Evolutionary conservation across 2,329 filamentous ascomycete species (phyloP).

Genomic region (Fusarium nelsonii): DNA sequence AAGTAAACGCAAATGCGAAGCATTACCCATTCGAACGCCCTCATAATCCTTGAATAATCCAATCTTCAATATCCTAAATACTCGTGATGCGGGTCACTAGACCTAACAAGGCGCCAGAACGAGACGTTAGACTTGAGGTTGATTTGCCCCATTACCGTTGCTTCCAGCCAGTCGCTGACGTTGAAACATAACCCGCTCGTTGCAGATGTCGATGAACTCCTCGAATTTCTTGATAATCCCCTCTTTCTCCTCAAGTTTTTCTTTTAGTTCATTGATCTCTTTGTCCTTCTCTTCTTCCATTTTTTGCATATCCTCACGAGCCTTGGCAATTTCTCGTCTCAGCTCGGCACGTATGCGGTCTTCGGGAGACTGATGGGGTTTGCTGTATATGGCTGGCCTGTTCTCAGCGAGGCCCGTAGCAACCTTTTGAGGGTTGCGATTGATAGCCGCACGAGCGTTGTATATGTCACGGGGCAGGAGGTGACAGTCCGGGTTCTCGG

Average conservation of each 20-base stretch:
- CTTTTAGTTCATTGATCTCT: constrained; percentile 69
- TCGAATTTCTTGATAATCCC: constrained; percentile 73
- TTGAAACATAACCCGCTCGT: constrained; percentile 74
- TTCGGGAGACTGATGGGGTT: constrained; percentile 72
- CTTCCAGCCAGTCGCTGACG: constrained; percentile 63
- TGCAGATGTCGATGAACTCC: constrained; percentile 78
- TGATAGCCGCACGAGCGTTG: constrained; percentile 75
- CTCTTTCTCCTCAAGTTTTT: constrained; percentile 72
- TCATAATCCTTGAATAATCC: constrained; percentile 26
- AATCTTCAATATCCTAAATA: constrained; percentile 13
- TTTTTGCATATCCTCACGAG: constrained; percentile 67
- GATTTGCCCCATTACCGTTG: constrained; percentile 46
- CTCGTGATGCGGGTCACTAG: constrained; percentile 32
- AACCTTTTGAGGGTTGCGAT: constrained; percentile 73
- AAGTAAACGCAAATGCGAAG: constrained; percentile 16
- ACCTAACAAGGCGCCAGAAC: constrained; percentile 34
- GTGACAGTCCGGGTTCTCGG: constrained; percentile 72
- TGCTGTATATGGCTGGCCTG: constrained; percentile 74
- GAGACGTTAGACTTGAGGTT: constrained; percentile 40
- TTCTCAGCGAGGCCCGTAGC: constrained; percentile 70
- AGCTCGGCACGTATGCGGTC: constrained; percentile 73
- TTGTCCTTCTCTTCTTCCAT: constrained; percentile 68
- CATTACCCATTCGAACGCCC: constrained; percentile 39
- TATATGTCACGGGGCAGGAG: constrained; percentile 75
- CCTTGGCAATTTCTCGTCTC: constrained; percentile 69